A percentile compares a stretch with the other conserved stretches of the same genome.
Evolutionary conservation across 768 basidiomycete genomes (phyloP).

Genomic region (Mycena rebaudengoi): DNA sequence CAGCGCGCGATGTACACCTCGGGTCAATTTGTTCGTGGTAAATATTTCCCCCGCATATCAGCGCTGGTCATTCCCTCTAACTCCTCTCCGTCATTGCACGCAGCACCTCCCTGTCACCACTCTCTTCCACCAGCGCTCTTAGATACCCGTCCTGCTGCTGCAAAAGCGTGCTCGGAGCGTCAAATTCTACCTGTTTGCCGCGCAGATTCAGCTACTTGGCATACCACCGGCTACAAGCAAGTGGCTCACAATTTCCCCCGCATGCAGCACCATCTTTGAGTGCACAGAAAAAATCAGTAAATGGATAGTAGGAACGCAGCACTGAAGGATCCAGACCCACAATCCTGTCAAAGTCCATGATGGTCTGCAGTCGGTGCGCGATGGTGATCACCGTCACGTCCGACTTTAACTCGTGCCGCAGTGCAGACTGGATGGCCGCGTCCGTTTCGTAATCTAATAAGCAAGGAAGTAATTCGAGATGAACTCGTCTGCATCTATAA

Average conservation of each 20-base stretch:
- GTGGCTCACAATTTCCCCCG: conserved; percentile 37
- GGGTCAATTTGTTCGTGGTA: neutral
- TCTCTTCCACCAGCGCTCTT: conserved; percentile 51
- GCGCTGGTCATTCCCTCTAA: no score
- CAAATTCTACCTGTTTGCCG: conserved; percentile 48
- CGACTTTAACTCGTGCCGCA: conserved; percentile 40
- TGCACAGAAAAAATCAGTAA: no score
- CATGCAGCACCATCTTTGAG: conserved; percentile 43
- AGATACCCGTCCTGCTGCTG: conserved; percentile 49
- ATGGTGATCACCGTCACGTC: conserved; percentile 52
- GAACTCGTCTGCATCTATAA: no score
- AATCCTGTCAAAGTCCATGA: conserved; percentile 39
- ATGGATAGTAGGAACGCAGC: no score
- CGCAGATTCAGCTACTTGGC: neutral
- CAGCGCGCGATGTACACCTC: no score
- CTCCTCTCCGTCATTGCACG: conserved; percentile 1
- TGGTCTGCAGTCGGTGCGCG: conserved; percentile 46
- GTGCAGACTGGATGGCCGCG: conserved; percentile 51
- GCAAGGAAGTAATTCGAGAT: no score
- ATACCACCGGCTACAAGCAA: neutral
- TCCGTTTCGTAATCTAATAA: conserved; percentile 62
- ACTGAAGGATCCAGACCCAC: conserved; percentile 20
- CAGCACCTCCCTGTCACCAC: conserved; percentile 47
- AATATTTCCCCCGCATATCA: neutral
- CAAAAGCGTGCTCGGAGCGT: conserved; percentile 49